Base-by-base conservation (phyloP, 495 filamentous ascomycete species). In the Aspergillus hancockii region DNA sequence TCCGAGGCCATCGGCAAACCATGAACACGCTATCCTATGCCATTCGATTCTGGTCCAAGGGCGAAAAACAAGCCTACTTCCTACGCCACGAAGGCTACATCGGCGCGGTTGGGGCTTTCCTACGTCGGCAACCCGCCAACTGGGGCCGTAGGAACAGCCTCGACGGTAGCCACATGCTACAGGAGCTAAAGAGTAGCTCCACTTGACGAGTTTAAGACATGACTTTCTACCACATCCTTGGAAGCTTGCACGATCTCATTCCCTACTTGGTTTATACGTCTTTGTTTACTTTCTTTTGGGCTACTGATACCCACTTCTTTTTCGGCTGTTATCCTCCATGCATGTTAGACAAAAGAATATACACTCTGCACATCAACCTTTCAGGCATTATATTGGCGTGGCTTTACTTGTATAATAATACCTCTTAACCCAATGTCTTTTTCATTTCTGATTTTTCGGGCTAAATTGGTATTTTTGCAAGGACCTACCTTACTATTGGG, bases 1-100 rank as follows among this genome's bases (percentile, higher is more conserved):
- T 98, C 68, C 88, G 95, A 14, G 93, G 94, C 45, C 94, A 98
- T 71, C 85, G 86, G 12, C 95, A 98, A 71, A 98, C 94, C 16
- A 98, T 98, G 88, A 93, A 96, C 69, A 97, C 94, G 0, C 81
- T 98, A 1, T 89, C 88, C 38, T 98, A 94, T 67, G 94, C 93
- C 67, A 98, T 98, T 75, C 88, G 88, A 55, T 98, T 97, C 75
- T 98, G 94, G 94, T 92, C 88, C 64, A 90, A 93, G 65, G 94
- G 95, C 57, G 80, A 87, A 67, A 96, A 95, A 74, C 89, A 96
- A 72, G 93, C 94, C 9, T 98, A 96, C 73, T 98, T 98, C 69
- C 71, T 98, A 43, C 85, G 95, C 10, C 94, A 98, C 64, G 94
- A 98, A 67, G 94, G 94, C 25, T 98, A 97, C 75, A 81, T 98